Evolutionary conservation across 768 basidiomycete genomes (phyloP).

Genomic region (Amanita thiersii): DNA sequence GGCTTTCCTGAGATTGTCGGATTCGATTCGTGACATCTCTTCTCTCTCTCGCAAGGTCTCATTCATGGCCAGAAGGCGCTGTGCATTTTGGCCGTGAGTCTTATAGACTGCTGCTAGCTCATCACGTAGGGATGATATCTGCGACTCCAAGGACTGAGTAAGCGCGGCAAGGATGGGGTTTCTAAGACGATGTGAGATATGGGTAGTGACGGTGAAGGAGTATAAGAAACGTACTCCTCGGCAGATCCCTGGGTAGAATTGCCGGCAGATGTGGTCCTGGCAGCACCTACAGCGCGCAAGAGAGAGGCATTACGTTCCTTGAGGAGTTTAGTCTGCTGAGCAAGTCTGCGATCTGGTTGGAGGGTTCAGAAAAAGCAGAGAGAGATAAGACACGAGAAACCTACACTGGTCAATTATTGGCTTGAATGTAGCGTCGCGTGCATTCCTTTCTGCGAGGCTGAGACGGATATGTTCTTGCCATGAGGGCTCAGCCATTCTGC

Average conservation of each 20-base stretch:
- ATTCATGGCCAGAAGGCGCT: conserved; percentile 86
- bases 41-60: conserved; percentile 94
- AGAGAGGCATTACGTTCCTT: conserved; percentile 90
- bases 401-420: conserved; percentile 90
- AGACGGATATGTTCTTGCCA: conserved; percentile 81
- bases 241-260: conserved; percentile 55
- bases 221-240: conserved; percentile 50
- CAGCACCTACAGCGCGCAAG: conserved; percentile 75
- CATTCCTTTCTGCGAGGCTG: conserved; percentile 78
- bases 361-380: conserved; percentile 12
- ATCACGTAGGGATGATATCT: conserved; percentile 85
- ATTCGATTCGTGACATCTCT: conserved; percentile 73
- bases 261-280: conserved; percentile 39
- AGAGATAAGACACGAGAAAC: conserved; percentile 20
- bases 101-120: conserved; percentile 95
- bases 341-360: conserved; percentile 73
- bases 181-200: conserved; percentile 28
- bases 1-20: conserved; percentile 70
- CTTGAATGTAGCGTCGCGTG: conserved; percentile 71
- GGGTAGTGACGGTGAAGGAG: conserved; percentile 10
- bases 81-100: conserved; percentile 92
- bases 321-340: conserved; percentile 85
- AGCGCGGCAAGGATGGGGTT: conserved; percentile 85
- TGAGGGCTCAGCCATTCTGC: conserved; percentile 66
- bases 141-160: conserved; percentile 86